Evolutionary conservation across 768 basidiomycete genomes (phyloP).

Genomic region (Hemileccinum rubropunctum): DNA sequence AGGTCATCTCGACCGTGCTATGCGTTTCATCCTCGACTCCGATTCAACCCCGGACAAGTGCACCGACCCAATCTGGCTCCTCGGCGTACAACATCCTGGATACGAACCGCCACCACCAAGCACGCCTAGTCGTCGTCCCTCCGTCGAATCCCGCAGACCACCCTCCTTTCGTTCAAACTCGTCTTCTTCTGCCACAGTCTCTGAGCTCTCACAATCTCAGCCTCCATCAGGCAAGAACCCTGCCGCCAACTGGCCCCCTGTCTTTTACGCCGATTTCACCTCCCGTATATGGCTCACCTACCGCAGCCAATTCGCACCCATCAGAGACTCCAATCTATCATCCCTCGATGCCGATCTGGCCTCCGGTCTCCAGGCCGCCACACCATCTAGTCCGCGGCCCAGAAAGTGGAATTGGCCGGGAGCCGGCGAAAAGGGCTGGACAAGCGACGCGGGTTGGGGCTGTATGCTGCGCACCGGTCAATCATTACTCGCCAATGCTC

Average conservation of each 20-base stretch:
- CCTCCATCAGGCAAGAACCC: constrained; percentile 30
- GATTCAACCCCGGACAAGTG: constrained; percentile 86
- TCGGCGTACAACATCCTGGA: constrained; percentile 80
- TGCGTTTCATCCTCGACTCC: constrained; percentile 87
- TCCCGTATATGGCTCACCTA: constrained; percentile 92
- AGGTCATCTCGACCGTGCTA: constrained; percentile 76
- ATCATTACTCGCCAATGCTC: constrained; percentile 74
- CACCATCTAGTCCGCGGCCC: constrained; percentile 41
- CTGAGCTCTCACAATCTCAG: constrained; percentile 38
- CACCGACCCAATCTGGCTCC: constrained; percentile 81
- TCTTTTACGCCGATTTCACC: constrained; percentile 87
- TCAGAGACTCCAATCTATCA: constrained; percentile 58
- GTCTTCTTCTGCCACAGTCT: constrained; percentile 37
- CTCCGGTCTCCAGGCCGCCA: constrained; percentile 32
- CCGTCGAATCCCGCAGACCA: constrained; percentile 39
- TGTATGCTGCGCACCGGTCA: constrained; percentile 92
- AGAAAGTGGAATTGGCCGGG: constrained; percentile 64
- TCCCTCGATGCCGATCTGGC: constrained; percentile 38
- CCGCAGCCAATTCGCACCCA: constrained; percentile 81
- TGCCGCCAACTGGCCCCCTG: constrained; percentile 63
- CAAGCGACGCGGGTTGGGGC: constrained; percentile 86
- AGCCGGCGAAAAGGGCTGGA: constrained; percentile 74
- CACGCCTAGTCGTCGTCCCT: constrained; percentile 38
- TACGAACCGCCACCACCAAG: constrained; percentile 46
- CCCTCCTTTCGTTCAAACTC: constrained; percentile 46